Conservation (phyloP, 371 early-diverging fungal genomes). For the Massospora cicadina region DNA sequence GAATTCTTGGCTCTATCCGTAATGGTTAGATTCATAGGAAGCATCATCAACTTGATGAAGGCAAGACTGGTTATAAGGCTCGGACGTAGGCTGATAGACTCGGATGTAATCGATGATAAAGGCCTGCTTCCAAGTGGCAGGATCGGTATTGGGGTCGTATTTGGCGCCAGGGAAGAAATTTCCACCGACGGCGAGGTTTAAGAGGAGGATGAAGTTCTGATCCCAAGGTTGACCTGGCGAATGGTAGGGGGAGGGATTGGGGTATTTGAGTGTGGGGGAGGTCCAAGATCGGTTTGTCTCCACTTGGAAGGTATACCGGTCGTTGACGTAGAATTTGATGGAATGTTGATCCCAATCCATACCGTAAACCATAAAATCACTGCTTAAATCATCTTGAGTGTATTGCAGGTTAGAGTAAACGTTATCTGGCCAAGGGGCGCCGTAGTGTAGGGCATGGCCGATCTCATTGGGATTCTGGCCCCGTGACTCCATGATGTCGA, state of each 20-base stretch:
- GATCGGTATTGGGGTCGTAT: conserved; percentile 6
- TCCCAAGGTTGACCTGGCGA: conserved; percentile 9
- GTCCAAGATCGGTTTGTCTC: conserved; percentile 8
- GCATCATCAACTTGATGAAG: too few relatives aligned
- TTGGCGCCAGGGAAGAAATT: conserved; percentile 10
- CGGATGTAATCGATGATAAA: conserved; percentile 7
- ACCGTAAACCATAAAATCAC: conserved; percentile 9
- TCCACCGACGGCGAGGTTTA: conserved; percentile 10
- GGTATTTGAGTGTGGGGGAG: not conserved
- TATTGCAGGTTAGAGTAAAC: conserved; percentile 9
- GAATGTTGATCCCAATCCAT: conserved; percentile 1
- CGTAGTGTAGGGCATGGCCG: conserved; percentile 11
- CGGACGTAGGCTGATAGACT: conserved; percentile 11
- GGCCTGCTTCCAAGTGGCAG: conserved; percentile 7
- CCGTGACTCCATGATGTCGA: conserved; percentile 24
- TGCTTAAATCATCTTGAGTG: not conserved
- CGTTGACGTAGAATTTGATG: conserved; percentile 9
- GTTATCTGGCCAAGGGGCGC: conserved; percentile 9
- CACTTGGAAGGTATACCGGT: conserved; percentile 1
- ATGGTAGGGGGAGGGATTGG: not conserved
- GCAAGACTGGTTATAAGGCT: too few relatives aligned
- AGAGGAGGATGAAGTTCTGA: conserved; percentile 5
- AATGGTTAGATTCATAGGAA: too few relatives aligned
- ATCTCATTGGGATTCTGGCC: conserved; percentile 11
- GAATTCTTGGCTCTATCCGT: too few relatives aligned